These are phyloP conservation scores for Bryum argenteum DNA, from an alignment of 225 moss, liverwort and hornwort genomes.

Conservation along the genomic window DNA sequence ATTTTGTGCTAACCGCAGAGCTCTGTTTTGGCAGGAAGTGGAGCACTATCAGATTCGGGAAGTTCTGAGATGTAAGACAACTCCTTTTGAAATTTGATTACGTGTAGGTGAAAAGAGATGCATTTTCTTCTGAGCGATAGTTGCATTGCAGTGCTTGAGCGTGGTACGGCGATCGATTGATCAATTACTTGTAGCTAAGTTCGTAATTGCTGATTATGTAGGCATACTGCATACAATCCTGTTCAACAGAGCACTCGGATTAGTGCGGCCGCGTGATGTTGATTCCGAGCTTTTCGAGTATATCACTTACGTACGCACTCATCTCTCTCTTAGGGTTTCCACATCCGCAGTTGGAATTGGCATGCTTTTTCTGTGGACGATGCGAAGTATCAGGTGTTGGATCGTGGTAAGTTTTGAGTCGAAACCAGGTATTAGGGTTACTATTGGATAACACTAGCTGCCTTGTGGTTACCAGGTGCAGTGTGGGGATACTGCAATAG, in stretches of 20 bases:
- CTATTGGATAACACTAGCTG: neutral
- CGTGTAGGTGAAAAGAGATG: neutral
- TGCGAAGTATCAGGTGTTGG: too few relatives aligned
- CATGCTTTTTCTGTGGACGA: neutral
- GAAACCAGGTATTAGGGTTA: neutral
- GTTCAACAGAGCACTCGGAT: constrained; percentile 89
- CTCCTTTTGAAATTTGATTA: neutral
- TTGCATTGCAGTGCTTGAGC: neutral
- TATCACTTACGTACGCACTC: constrained; percentile 75
- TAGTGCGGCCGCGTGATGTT: constrained; percentile 82
- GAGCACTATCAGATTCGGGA: constrained; percentile 97
- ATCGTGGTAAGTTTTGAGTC: neutral
- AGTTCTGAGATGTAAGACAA: constrained; percentile 74
- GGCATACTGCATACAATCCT: constrained; percentile 84
- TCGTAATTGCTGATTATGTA: constrained; percentile 32
- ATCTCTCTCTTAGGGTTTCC: constrained; percentile 21
- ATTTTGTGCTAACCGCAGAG: constrained; percentile 17
- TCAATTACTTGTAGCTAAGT: neutral
- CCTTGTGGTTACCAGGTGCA: constrained; percentile 59
- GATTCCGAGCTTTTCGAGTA: constrained; percentile 84
- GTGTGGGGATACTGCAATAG: constrained; percentile 83
- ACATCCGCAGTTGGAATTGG: neutral
- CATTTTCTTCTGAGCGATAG: neutral
- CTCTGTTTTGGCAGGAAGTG: constrained; percentile 66
- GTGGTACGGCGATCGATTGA: neutral